These are phyloP conservation scores for Saccharomycopsis phalli DNA, from an alignment of 1,139 yeast genomes.

Conservation along the genomic window DNA sequence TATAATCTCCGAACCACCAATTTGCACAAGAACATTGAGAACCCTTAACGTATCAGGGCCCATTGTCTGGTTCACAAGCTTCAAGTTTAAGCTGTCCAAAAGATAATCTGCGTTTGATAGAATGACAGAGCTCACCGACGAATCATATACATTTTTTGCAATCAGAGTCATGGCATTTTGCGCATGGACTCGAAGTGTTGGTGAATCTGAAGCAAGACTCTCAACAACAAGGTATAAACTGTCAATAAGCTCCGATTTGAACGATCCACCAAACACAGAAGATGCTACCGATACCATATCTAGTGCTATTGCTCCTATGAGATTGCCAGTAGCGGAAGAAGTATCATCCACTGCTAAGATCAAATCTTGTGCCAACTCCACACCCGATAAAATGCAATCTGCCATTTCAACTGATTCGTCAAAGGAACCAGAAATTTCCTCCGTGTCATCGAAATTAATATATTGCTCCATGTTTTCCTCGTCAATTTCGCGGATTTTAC, in stretches of 20 bases:
- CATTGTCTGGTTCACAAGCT: slow-evolving; percentile 56
- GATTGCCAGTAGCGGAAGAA: too few species aligned
- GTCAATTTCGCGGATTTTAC: neutral
- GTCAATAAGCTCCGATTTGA: slow-evolving; percentile 44
- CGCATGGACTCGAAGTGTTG: slow-evolving; percentile 38
- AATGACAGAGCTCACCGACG: slow-evolving; percentile 45
- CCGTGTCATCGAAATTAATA: slow-evolving; percentile 9
- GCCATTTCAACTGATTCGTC: neutral
- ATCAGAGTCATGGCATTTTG: slow-evolving; percentile 37
- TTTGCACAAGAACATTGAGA: slow-evolving; percentile 52
- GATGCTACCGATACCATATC: slow-evolving; percentile 36
- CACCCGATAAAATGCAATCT: slow-evolving; percentile 18
- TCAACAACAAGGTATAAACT: slow-evolving; percentile 48
- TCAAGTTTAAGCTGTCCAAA: slow-evolving; percentile 63
- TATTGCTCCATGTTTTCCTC: slow-evolving; percentile 13
- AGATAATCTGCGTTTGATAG: slow-evolving; percentile 70
- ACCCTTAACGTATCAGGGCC: slow-evolving; percentile 71
- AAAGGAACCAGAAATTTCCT: neutral
- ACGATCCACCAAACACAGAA: slow-evolving; percentile 31
- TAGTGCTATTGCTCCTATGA: slow-evolving; percentile 28
- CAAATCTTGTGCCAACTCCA: slow-evolving; percentile 26
- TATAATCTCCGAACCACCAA: slow-evolving; percentile 61
- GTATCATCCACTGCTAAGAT: slow-evolving; percentile 23
- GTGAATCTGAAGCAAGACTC: slow-evolving; percentile 40
- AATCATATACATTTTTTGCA: slow-evolving; percentile 46